Evolutionary conservation across 108 stramenopile species (phyloP), one percentile per base, ranked within the genome.

Genomic region (Fistulifera pelliculosa): DNA sequence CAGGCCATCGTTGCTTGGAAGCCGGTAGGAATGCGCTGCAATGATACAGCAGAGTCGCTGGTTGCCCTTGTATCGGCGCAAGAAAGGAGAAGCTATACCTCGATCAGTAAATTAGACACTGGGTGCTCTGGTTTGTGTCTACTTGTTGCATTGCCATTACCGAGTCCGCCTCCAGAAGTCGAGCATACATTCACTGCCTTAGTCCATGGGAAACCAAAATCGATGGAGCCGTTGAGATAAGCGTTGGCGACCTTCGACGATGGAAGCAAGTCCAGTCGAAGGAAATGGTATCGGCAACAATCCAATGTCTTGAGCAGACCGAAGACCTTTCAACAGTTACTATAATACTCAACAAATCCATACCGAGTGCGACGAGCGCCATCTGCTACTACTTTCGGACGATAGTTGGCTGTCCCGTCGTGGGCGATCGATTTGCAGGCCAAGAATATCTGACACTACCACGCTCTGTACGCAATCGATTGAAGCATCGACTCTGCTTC

Each of bases 401-500:
- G 38, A 48, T 53, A 43, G 19, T 19, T 45, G 75, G 73, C 40
- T 68, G 56, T 65, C 75, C 79, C 6, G 73, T 85, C 0, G 78
- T 85, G 12, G 74, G 76, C 41, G 84, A 85, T 60, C 47, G 64
- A 35, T 76, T 79, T 74, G 72, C 40, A 67, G 58, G 60, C 21
- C 41, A 48, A 52, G 79, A 66, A 66, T 73, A 58, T 48, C 66
- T 52, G 1, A 35, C 50, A 17, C 51, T 81, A 60, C 74, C 75
- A 38, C 66, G 83, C 14, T 59, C 69, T 8, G 74, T 81, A 49
- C 67, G 71, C 35, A 80, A 85, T 53, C 47, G 77, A 0, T 49
- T 85, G 39, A 81, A 85, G 50, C 59, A 81, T 21, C 74, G 79
- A 35, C 39, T 80, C 10, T 81, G 75, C 49, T 71, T 85, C 0